Evolutionary conservation across 2,329 filamentous ascomycete genomes (phyloP).

Genomic region (Conoideocrella luteorostrata): DNA sequence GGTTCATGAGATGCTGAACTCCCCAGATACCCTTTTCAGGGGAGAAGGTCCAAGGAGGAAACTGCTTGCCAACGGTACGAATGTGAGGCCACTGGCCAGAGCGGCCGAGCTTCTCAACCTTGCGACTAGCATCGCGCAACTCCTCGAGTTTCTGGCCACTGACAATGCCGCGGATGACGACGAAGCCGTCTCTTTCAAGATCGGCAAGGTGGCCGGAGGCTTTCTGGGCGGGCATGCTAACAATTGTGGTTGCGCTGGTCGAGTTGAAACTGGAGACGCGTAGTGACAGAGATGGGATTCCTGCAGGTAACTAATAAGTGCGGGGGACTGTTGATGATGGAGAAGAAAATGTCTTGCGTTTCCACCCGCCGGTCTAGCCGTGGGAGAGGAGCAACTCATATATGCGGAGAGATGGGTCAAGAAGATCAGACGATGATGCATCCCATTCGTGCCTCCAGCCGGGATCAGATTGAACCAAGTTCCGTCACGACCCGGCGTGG

Average conservation of each 20-base stretch:
- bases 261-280: not conserved
- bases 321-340: not conserved
- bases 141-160: conserved; percentile 44
- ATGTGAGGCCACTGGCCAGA: conserved; percentile 73
- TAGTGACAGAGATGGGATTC: not conserved
- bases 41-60: conserved; percentile 72
- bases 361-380: not conserved
- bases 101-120: conserved; percentile 56
- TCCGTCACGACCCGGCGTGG: not conserved
- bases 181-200: conserved; percentile 69
- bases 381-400: conserved; percentile 1
- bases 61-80: conserved; percentile 82
- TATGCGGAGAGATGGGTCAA: too few relatives aligned
- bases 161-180: conserved; percentile 62
- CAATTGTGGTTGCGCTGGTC: not conserved
- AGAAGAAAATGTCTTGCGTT: not conserved
- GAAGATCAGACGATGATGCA: not conserved
- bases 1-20: conserved; percentile 78
- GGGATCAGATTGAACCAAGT: not conserved
- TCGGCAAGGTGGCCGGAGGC: conserved; percentile 25
- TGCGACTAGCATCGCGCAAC: conserved; percentile 54
- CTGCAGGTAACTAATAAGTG: not conserved
- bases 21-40: conserved; percentile 72
- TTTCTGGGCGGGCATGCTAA: conserved; percentile 14
- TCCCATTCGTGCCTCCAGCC: not conserved